Evolutionary conservation across 352 stramenopile genomes (phyloP), one percentile per base, ranked within the genome.

Genomic region (Thalassiosira livingstoniorum): DNA sequence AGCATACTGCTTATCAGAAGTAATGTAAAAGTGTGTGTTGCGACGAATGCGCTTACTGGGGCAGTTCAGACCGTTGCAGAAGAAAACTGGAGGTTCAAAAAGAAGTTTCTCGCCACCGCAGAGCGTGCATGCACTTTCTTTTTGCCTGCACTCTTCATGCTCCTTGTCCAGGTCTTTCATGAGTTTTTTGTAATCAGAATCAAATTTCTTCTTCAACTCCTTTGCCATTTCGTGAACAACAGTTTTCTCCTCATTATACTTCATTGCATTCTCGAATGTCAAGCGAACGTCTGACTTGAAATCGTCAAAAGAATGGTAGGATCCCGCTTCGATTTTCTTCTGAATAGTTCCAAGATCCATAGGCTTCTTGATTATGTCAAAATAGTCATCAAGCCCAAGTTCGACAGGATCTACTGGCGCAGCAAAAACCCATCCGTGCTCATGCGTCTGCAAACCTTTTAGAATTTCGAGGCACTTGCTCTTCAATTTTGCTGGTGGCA

Each of bases 281-380:
- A 98, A 85, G 32, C 86, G 75, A 0, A 97, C 90, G 80, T 97
- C 93, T 7, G 77, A 83, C 25, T 89, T 82, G 58, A 98, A 97
- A n/a, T 96, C 88, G 25, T 97, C 87, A 15, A 97, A 94, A 5
- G 94, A 91, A 42, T 97, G 89, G 88, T 99, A 99, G 31, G 94
- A 93, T 47, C 97, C 95, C 64, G 82, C 94, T 70, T 99, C 97
- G 10, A 99, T 75, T 2, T 95, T 93, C 77, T 98, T 98, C 72
- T 98, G 96, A 77, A 99, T 97, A 21, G 96, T 98, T 13, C 97
- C 97, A 29, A 99, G 90, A 86, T 99, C 98, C 97, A 99, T 99
- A 0, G 98, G 97, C 57, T 98, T 97, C 82, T 98, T 99, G 81
- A 99, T 97, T 61, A 99, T 97, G 3, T 99, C 96, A 83, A 98